These are phyloP conservation scores for Aspergillus alliaceus DNA, from an alignment of 2,329 filamentous ascomycete genomes.

Conservation along the genomic window DNA sequence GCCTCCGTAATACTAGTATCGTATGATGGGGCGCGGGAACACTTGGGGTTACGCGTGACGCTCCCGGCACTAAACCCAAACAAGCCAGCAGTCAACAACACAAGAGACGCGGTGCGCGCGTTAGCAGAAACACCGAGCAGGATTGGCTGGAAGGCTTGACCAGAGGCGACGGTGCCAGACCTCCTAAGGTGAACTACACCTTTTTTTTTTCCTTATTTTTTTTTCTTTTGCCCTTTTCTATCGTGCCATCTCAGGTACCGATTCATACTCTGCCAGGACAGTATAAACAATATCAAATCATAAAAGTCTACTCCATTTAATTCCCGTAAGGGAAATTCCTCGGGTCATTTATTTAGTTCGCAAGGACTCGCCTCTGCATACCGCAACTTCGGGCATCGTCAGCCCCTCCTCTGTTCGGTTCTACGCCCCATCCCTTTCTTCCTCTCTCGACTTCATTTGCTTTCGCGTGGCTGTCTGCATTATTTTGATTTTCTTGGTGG, in stretches of 20 bases:
- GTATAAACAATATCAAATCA: background rate
- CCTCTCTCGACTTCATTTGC: constrained; percentile 10
- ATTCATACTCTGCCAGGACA: background rate
- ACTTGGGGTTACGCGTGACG: constrained; percentile 25
- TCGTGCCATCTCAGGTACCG: constrained; percentile 1
- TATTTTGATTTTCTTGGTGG: constrained; percentile 12
- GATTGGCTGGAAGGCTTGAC: constrained; percentile 12
- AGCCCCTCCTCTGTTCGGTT: constrained; percentile 14
- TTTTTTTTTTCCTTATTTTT: constrained; percentile 9
- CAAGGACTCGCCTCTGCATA: constrained; percentile 23
- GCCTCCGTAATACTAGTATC: constrained; percentile 2
- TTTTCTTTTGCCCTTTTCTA: no score
- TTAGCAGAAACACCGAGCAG: constrained; percentile 19
- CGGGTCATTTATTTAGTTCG: constrained; percentile 20
- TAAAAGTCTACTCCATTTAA: constrained; percentile 7
- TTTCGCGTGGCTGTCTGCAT: constrained; percentile 24
- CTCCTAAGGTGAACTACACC: constrained; percentile 2
- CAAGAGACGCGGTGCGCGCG: constrained; percentile 31
- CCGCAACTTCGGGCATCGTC: constrained; percentile 25
- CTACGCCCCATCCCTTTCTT: constrained; percentile 23
- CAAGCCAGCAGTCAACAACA: constrained; percentile 27
- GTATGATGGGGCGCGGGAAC: constrained; percentile 15
- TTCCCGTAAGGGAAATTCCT: constrained; percentile 21
- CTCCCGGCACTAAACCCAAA: constrained; percentile 27
- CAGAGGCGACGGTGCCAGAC: constrained; percentile 8